Conservation (phyloP, 1,284 basidiomycete genomes). For the Takashimella koratensis region DNA sequence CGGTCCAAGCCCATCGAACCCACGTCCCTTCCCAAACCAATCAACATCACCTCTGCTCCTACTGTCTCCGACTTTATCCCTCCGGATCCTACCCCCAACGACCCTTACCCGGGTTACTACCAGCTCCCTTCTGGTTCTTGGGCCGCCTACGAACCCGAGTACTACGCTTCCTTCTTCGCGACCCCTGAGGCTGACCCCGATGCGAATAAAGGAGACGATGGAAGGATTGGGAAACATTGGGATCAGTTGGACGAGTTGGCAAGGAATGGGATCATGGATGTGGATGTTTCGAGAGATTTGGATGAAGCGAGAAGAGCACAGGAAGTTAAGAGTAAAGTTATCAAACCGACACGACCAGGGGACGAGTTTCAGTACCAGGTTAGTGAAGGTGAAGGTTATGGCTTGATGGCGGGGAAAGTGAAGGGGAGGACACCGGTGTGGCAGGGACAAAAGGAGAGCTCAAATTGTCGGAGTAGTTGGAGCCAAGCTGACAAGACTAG, state of each 20-base stretch:
- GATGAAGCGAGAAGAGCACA: conserved; percentile 27
- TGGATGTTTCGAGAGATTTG: conserved; percentile 35
- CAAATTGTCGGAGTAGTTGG: no score
- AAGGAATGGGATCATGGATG: conserved; percentile 26
- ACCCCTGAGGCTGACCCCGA: neutral
- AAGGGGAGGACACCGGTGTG: no score
- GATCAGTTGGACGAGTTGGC: conserved; percentile 31
- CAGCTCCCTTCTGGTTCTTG: conserved; percentile 73
- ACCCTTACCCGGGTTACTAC: conserved; percentile 86
- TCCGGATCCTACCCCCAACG: conserved; percentile 67
- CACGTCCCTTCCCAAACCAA: conserved; percentile 20
- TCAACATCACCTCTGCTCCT: conserved; percentile 41
- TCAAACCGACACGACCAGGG: conserved; percentile 25
- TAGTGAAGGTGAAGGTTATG: conserved; percentile 7
- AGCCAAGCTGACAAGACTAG: no score
- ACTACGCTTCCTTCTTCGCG: conserved; percentile 63
- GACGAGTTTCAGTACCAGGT: conserved; percentile 45
- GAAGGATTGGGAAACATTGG: conserved; percentile 42
- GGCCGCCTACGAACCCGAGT: conserved; percentile 70
- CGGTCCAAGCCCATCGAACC: conserved; percentile 3
- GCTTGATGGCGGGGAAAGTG: no score
- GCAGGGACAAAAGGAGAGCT: no score
- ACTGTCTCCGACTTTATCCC: conserved; percentile 59
- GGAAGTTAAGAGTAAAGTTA: conserved; percentile 25
- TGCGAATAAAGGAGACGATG: conserved; percentile 16